Base-by-base conservation (phyloP, 2,329 filamentous ascomycete species). In the Colletotrichum nymphaeae region DNA sequence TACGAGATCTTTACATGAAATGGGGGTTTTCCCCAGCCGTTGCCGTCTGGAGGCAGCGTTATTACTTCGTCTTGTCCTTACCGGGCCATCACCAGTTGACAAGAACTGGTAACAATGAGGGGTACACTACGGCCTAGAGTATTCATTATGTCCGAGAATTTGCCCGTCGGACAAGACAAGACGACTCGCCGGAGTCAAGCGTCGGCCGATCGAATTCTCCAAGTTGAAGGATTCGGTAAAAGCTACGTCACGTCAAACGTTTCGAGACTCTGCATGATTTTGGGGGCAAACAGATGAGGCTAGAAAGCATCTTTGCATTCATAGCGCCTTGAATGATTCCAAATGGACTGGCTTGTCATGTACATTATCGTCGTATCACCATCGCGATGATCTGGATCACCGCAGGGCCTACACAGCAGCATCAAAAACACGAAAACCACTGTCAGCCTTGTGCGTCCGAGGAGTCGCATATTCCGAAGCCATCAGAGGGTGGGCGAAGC, bases 61-160 rank as follows among this genome's bases (percentile, higher is more conserved):
- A 16, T 19, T 5, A 4, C 5, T 26, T 19, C 1, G 16, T 37
- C 49, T 37, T 37, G 19, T 14, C 28, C 22, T 35, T 42, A 55
- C 42, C 70, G 26, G 70, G 14, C 28, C 46, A 64, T 65, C 53
- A 65, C 59, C 66, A 65, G 55, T 73, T 73, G 70, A 73, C 60
- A 70, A 65, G 46, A 26, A 28, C 59, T 65, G 70, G 55, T 67
- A 73, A 49, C 5, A 22, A 11, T 37, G 32, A 32, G 49, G 26
- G 24, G 26, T 28, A 58, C 46, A 24, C 30, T 6, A 8, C 14
- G 7, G 32, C 14, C 1, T 9, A 12, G n/a, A n/a, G n/a, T 22
- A 19, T 49, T 4, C 22, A n/a, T 5, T 3, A 37, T 46, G n/a
- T 55, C 2, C 22, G 22, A 37, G 5, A 11, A 24, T 37, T n/a